phyloP scores from a whole-genome alignment of 306 rosid species.

The Acacia acuminata region DNA sequence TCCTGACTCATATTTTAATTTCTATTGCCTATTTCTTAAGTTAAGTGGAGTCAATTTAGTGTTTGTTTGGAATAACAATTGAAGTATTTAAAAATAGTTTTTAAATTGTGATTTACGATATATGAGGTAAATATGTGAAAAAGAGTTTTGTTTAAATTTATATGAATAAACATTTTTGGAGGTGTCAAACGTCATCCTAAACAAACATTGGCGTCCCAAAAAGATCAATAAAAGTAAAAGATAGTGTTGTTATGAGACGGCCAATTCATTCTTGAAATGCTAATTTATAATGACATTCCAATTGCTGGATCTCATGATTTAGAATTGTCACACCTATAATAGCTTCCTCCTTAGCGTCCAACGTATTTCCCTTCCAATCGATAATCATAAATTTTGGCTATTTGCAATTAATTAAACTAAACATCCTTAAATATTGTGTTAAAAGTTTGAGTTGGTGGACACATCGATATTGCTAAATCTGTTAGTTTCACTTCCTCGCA shows the following conservation, averaged over 20 bases:
- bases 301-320: not conserved
- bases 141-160: too few species aligned
- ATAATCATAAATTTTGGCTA: not conserved
- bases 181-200: too few species aligned
- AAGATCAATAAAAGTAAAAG: not conserved
- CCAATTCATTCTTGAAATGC: not conserved
- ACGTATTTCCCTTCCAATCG: not conserved
- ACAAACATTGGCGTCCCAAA: not conserved
- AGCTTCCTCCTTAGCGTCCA: not conserved
- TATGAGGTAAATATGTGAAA: too few species aligned
- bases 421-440: not conserved
- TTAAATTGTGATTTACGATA: too few species aligned
- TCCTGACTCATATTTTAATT: not conserved
- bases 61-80: too few species aligned
- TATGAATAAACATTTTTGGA: too few species aligned
- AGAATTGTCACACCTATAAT: not conserved
- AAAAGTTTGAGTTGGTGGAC: not conserved
- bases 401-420: not conserved
- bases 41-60: not conserved
- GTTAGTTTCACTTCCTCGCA: not conserved
- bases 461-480: not conserved
- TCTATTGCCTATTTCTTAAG: not conserved
- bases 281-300: not conserved
- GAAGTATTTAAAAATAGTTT: too few species aligned
- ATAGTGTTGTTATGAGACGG: not conserved